Evolutionary conservation across 177 flowering plant genomes (phyloP), one percentile per base, ranked within the genome.

Genomic region (Vitis hybrid): DNA sequence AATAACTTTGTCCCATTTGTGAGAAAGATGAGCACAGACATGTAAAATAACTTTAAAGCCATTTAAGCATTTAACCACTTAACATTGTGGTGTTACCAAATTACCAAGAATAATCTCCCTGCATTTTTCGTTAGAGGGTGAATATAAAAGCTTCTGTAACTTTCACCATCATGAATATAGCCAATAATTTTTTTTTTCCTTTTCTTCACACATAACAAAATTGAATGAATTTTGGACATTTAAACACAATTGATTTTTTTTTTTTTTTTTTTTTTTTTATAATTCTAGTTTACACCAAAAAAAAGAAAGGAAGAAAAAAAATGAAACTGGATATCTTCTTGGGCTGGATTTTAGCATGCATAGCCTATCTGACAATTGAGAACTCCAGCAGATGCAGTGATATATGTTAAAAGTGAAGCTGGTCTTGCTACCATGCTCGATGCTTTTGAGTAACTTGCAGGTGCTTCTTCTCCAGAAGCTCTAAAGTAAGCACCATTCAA

Each of bases 381-480:
- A 61, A 69, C 79, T 32, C 83, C 84, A 4, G 84, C 79, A 21
- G 73, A 53, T 13, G 70, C 67, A 68, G 67, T 53, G 18, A 51
- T 53, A 1, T 48, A 58, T 48, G 46, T 62, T 41, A 81, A 55
- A 48, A 72, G 64, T 20, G 82, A 76, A 76, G 85, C 76, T 58
- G 85, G 83, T 69, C 81, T 73, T 58, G 84, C 86, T 41, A 71
- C 76, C 78, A 83, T 73, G 80, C 83, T 85, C 11, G 86, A 83
- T 55, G 86, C 83, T 73, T 64, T 79, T 11, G 52, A 11, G 60
- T 81, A 85, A 77, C 79, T 81, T 56, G 61, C 71, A 52, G 82
- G 51, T 70, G 81, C 21, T 67, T 67, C 79, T 30, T 70, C 12
- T 27, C 88, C 88, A 9, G 86, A 84, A 30, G 76, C 49, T 27